Percentiles rank a stretch among this genome's conserved stretches.
These are phyloP conservation scores for Hirsutella minnesotensis DNA, from an alignment of 2,329 filamentous ascomycete genomes.

Conservation along the genomic window DNA sequence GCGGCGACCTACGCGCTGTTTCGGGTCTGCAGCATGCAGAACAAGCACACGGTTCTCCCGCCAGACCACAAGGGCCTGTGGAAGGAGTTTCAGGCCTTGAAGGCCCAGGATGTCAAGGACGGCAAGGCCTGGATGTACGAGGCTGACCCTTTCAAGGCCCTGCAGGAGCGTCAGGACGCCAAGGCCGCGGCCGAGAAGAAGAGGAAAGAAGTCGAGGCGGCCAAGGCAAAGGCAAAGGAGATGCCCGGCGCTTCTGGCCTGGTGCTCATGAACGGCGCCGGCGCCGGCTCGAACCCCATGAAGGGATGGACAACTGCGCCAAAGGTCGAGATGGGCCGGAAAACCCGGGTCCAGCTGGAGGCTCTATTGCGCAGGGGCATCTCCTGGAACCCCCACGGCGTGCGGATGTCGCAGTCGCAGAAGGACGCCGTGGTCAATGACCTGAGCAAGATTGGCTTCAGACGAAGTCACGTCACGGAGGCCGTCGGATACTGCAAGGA, in stretches of 20 bases:
- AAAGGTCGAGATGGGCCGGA: constrained; percentile 85
- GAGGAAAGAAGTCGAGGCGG: constrained; percentile 55
- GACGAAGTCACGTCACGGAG: constrained; percentile 81
- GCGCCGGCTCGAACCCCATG: constrained; percentile 35
- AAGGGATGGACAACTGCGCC: constrained; percentile 76
- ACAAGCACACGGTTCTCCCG: constrained; percentile 87
- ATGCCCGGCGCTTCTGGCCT: constrained; percentile 47
- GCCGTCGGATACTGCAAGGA: constrained; percentile 81
- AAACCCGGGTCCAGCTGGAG: constrained; percentile 69
- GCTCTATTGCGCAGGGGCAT: constrained; percentile 64
- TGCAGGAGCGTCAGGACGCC: constrained; percentile 68
- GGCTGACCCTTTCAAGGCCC: constrained; percentile 79
- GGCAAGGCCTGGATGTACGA: constrained; percentile 85
- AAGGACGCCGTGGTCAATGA: constrained; percentile 57
- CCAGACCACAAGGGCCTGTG: constrained; percentile 82
- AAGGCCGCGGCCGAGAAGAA: constrained; percentile 70
- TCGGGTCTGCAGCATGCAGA: constrained; percentile 88
- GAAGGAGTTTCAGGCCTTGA: constrained; percentile 81
- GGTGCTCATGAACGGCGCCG: constrained; percentile 35
- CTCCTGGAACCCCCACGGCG: constrained; percentile 75
- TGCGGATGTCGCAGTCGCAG: constrained; percentile 48
- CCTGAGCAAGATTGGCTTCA: constrained; percentile 69
- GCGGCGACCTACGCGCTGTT: constrained; percentile 87
- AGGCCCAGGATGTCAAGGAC: constrained; percentile 66
- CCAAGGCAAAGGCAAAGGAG: constrained; percentile 55